These are phyloP conservation scores for Raffaelea deltoideospora DNA, from an alignment of 2,329 filamentous ascomycete genomes.

Conservation along the genomic window DNA sequence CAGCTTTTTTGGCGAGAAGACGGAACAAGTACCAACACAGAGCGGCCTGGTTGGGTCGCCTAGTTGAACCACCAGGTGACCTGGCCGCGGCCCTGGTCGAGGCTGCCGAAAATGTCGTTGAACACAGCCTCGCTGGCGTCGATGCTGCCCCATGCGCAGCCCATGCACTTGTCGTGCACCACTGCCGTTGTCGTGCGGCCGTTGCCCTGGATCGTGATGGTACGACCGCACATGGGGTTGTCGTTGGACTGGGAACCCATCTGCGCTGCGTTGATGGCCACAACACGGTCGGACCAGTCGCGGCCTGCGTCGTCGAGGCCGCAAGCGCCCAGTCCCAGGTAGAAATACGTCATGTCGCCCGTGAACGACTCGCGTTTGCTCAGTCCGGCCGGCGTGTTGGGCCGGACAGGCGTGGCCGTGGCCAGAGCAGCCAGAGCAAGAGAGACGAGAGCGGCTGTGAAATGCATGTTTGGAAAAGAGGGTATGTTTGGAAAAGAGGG, in stretches of 20 bases:
- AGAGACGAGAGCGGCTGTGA: constrained; percentile 20
- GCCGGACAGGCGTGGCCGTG: not conserved
- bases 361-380: constrained; percentile 17
- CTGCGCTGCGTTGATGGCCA: constrained; percentile 50
- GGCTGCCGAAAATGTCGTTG: constrained; percentile 29
- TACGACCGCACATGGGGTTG: constrained; percentile 57
- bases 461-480: no score
- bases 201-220: constrained; percentile 44
- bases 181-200: constrained; percentile 39
- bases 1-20: no score
- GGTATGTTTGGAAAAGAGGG: not conserved
- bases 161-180: constrained; percentile 63
- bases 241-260: constrained; percentile 51
- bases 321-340: constrained; percentile 53
- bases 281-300: constrained; percentile 41
- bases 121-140: constrained; percentile 32
- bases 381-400: not conserved
- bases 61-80: constrained; percentile 18
- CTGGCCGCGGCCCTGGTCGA: constrained; percentile 16
- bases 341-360: constrained; percentile 65
- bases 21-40: no score
- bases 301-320: constrained; percentile 44
- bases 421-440: constrained; percentile 26
- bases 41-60: no score
- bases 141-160: constrained; percentile 40